Percentiles rank a stretch among this genome's conserved stretches.
These are phyloP conservation scores for Xylaria sp. DNA, from an alignment of 2,329 filamentous ascomycete species.

Conservation along the genomic window DNA sequence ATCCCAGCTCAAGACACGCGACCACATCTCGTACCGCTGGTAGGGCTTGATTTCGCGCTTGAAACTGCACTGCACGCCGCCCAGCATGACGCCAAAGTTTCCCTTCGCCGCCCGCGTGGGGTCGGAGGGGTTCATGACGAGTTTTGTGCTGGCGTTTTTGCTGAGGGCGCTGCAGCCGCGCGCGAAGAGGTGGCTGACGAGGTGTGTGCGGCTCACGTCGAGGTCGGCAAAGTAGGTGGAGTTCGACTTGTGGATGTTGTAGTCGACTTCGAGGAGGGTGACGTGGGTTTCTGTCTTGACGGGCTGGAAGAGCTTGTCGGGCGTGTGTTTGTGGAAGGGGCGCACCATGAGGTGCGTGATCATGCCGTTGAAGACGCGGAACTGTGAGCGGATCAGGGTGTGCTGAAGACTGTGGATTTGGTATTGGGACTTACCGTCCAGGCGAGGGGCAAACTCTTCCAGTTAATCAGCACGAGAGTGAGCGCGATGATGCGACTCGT, in stretches of 20 bases:
- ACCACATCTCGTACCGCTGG: conserved; percentile 68
- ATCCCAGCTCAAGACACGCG: conserved; percentile 67
- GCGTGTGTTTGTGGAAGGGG: conserved; percentile 44
- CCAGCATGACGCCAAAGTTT: conserved; percentile 59
- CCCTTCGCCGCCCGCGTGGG: conserved; percentile 44
- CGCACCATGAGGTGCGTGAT: conserved; percentile 49
- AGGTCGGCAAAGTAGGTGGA: conserved; percentile 84
- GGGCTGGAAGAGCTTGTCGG: conserved; percentile 67
- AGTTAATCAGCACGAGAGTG: conserved; percentile 56
- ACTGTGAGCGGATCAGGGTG: conserved; percentile 34
- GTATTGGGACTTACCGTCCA: conserved; percentile 61
- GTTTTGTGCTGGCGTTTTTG: conserved; percentile 42
- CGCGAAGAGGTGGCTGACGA: conserved; percentile 64
- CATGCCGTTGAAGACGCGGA: conserved; percentile 55
- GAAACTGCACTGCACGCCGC: conserved; percentile 69
- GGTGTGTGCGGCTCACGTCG: conserved; percentile 75
- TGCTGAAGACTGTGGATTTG: neutral
- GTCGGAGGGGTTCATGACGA: conserved; percentile 48
- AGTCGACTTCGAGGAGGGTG: conserved; percentile 73
- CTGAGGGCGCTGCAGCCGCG: conserved; percentile 51
- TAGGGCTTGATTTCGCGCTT: conserved; percentile 67
- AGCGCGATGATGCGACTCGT: conserved; percentile 49
- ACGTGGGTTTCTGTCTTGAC: conserved; percentile 62
- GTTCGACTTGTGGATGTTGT: conserved; percentile 79
- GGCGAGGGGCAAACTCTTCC: conserved; percentile 68